Evolutionary conservation across 495 filamentous ascomycete genomes (phyloP).

Genomic region (Penicillium lagena): DNA sequence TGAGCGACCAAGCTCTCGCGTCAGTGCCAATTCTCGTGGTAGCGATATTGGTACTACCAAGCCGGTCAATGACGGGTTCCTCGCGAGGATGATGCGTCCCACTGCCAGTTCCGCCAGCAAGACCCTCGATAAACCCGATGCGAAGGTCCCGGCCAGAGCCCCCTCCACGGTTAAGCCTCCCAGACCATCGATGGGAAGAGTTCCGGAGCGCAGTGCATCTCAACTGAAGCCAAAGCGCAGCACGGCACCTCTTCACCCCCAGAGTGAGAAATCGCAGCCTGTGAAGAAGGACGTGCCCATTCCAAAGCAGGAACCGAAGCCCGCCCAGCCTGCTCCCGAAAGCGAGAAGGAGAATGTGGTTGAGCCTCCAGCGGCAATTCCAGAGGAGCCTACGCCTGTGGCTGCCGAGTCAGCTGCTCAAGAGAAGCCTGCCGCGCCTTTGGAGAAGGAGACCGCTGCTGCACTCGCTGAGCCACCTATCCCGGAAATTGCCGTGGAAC

Average conservation of each 20-base stretch:
- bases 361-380: constrained; percentile 1
- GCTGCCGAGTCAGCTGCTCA: neutral
- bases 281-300: constrained; percentile 3
- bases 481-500: neutral
- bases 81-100: constrained; percentile 89
- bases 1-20: constrained; percentile 37
- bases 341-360: constrained; percentile 21
- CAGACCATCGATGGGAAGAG: constrained; percentile 6
- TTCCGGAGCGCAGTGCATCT: constrained; percentile 11
- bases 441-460: neutral
- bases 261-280: constrained; percentile 16
- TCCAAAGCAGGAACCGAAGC: constrained; percentile 6
- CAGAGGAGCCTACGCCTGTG: constrained; percentile 5
- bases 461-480: neutral
- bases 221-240: constrained; percentile 16
- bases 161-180: no score
- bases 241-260: constrained; percentile 8
- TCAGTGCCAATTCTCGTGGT: constrained; percentile 19
- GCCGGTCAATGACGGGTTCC: constrained; percentile 66
- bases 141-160: constrained; percentile 10
- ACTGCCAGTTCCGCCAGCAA: constrained; percentile 76
- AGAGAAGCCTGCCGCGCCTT: constrained; percentile 3
- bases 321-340: constrained; percentile 5
- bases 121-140: constrained; percentile 61
- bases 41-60: constrained; percentile 16